Conservation (phyloP, 257 asterid genomes). For the Plantago major region DNA sequence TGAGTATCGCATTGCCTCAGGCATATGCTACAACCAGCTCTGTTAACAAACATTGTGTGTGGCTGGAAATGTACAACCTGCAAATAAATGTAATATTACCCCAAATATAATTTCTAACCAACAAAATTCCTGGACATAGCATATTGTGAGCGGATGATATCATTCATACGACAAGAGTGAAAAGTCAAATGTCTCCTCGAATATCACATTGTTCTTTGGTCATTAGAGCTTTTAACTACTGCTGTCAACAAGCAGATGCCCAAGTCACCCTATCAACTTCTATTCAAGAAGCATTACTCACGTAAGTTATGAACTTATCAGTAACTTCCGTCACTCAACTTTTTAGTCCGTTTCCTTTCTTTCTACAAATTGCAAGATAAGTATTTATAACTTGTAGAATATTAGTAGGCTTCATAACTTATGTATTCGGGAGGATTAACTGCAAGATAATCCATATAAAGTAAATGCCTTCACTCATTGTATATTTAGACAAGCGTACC, state of each 20-base stretch:
- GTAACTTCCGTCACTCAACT: not conserved
- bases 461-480: too few species aligned
- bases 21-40: constrained; percentile 76
- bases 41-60: constrained; percentile 70
- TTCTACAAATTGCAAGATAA: too few species aligned
- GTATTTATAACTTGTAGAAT: too few species aligned
- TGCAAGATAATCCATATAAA: too few species aligned
- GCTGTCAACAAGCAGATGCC: too few species aligned
- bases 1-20: constrained; percentile 71
- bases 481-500: too few species aligned
- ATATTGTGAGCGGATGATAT: not conserved
- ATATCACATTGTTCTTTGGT: constrained; percentile 11
- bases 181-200: not conserved
- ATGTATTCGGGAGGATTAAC: too few species aligned
- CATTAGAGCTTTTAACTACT: not conserved
- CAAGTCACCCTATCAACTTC: too few species aligned
- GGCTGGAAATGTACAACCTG: constrained; percentile 99
- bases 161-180: constrained; percentile 13
- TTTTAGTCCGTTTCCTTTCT: too few species aligned
- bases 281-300: too few species aligned
- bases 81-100: constrained; percentile 21
- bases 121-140: not conserved
- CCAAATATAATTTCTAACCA: constrained; percentile 2
- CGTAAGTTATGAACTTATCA: not conserved
- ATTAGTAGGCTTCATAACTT: too few species aligned